Evolutionary conservation across 2,329 filamentous ascomycete genomes (phyloP).

Genomic region (Polytolypa hystricis): DNA sequence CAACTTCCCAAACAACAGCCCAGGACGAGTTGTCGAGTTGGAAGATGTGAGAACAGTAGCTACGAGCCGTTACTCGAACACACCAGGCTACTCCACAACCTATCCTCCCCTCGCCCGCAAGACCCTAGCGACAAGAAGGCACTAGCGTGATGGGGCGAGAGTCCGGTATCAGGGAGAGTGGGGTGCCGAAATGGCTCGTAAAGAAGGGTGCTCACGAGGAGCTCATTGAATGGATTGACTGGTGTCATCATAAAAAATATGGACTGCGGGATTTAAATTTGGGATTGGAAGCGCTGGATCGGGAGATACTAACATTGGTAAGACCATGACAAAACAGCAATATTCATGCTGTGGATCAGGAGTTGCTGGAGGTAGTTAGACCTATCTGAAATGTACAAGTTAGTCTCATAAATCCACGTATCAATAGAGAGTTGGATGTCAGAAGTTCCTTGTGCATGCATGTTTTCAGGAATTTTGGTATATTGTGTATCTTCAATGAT

Average conservation of each 20-base stretch:
- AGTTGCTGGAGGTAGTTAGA: too few species aligned
- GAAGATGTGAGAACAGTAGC: too few species aligned
- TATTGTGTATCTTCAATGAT: slow-evolving; percentile 46
- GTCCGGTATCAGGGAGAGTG: slow-evolving; percentile 37
- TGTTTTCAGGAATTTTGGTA: slow-evolving; percentile 44
- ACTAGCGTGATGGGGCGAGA: slow-evolving; percentile 10
- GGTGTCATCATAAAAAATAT: slow-evolving; percentile 42
- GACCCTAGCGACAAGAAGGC: slow-evolving; percentile 7
- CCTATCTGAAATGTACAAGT: too few species aligned
- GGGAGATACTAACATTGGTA: neutral
- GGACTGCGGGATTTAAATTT: slow-evolving; percentile 3
- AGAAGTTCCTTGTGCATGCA: too few species aligned
- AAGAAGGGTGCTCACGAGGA: slow-evolving; percentile 30
- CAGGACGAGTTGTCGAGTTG: too few species aligned
- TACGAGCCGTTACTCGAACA: too few species aligned
- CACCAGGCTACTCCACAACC: slow-evolving; percentile 37
- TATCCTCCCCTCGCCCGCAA: slow-evolving; percentile 25
- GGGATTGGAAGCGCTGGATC: neutral
- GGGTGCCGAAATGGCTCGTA: slow-evolving; percentile 17
- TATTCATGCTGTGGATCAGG: too few species aligned
- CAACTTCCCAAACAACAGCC: too few species aligned
- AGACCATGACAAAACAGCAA: too few species aligned
- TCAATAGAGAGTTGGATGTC: too few species aligned
- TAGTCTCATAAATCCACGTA: too few species aligned
- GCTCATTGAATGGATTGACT: slow-evolving; percentile 54